Evolutionary conservation across 768 basidiomycete species (phyloP), one percentile per base, ranked within the genome.

Genomic region (Agaricus subrufescens): DNA sequence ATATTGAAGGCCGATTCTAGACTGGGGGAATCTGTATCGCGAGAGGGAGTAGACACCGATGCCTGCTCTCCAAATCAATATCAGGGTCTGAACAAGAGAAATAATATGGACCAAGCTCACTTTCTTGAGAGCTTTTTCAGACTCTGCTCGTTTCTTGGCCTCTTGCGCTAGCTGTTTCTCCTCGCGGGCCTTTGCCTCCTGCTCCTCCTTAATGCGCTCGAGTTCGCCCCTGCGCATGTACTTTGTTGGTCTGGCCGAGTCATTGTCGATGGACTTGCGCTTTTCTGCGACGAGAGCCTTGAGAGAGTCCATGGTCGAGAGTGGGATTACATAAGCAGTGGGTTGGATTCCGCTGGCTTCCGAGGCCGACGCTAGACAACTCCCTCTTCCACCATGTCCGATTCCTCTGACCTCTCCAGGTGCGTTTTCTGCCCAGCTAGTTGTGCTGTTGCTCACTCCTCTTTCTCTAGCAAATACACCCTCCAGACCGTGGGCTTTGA

Each of bases 401-500:
- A 56, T 56, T 67, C 69, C 67, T 66, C 74, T 55, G 75, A 85
- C 47, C 69, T 79, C 63, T 73, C 80, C 54, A 88, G 84, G 85
- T 86, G 58, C 53, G 62, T 63, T 4, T 19, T 23, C 56, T 34
- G 5, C 39, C 26, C 0, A 12, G 12, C 39, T 5, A 14, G 9
- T 15, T 27, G 10, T 26, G 55, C 42, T 9, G 0, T 14, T 52
- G 29, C 52, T 50, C 50, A 57, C 42, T 5, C 19, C 4, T 3
- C 55, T 46, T 52, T 63, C 51, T 40, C 3, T 52, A 94, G 90
- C 77, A 91, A 87, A 80, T 91, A 84, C 74, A 79, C 87, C 60
- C 85, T 99, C 61, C 89, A 96, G 73, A 99, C 97, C 57, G 96
- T 92, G 61, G 89, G 88, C 58, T 99, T 98, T 71, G 96, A 98